Evolutionary conservation across 1,284 basidiomycete species (phyloP).

Genomic region (Leccinum fallax): DNA sequence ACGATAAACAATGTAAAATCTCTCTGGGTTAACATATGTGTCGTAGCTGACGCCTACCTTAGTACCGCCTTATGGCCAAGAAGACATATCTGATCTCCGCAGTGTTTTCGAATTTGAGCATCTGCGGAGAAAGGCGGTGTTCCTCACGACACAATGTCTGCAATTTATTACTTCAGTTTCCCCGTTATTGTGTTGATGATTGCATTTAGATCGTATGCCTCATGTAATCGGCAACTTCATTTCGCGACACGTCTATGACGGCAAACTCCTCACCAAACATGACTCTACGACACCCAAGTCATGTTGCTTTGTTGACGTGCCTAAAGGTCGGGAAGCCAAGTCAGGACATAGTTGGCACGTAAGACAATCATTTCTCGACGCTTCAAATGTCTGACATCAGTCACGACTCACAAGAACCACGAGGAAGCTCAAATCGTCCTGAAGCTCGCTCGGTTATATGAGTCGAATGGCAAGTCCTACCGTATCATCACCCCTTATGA

Average conservation of each 20-base stretch:
- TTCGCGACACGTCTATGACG: slow-evolving; percentile 46
- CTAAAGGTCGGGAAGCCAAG: slow-evolving; percentile 26
- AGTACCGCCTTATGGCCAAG: slow-evolving; percentile 55
- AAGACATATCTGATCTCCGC: slow-evolving; percentile 40
- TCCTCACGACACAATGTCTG: slow-evolving; percentile 50
- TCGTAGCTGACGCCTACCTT: slow-evolving; percentile 4
- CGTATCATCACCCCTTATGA: slow-evolving; percentile 54
- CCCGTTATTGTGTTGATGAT: not conserved
- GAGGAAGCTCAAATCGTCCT: slow-evolving; percentile 30
- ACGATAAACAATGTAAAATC: slow-evolving; percentile 68
- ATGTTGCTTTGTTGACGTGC: slow-evolving; percentile 37
- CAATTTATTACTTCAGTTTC: not conserved
- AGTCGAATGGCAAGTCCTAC: slow-evolving; percentile 13
- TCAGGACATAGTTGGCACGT: slow-evolving; percentile 33
- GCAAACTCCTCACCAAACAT: slow-evolving; percentile 28
- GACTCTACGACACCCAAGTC: not conserved
- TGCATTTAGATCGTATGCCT: slow-evolving; percentile 53
- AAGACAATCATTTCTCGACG: slow-evolving; percentile 5
- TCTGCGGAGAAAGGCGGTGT: slow-evolving; percentile 34
- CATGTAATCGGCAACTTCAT: slow-evolving; percentile 49
- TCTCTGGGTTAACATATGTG: slow-evolving; percentile 8
- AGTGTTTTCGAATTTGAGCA: slow-evolving; percentile 51
- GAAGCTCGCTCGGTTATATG: slow-evolving; percentile 23
- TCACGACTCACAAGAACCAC: slow-evolving; percentile 14
- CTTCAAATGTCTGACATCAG: not conserved